Conservation (phyloP, 768 basidiomycete species). For the Amanita brunnescens region DNA sequence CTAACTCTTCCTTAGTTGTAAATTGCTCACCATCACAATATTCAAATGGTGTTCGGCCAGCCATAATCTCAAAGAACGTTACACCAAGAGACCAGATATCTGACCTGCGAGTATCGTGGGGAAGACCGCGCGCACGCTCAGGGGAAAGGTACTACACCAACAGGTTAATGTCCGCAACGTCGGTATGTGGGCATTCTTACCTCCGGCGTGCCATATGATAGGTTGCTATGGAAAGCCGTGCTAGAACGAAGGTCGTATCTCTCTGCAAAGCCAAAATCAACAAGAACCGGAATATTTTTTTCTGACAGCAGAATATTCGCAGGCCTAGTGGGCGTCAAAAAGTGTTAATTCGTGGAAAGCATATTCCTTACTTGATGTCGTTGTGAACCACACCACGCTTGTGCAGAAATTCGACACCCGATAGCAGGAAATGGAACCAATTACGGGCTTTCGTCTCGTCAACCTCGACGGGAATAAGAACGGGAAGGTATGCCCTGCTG, state of each 20-base stretch:
- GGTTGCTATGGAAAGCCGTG: slow-evolving; percentile 72
- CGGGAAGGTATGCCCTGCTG: slow-evolving; percentile 77
- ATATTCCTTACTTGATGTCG: slow-evolving; percentile 68
- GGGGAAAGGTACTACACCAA: slow-evolving; percentile 78
- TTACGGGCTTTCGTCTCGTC: slow-evolving; percentile 65
- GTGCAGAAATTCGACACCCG: slow-evolving; percentile 80
- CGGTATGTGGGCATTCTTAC: slow-evolving; percentile 26
- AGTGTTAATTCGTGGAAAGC: not conserved
- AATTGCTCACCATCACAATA: slow-evolving; percentile 73
- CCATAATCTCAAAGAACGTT: slow-evolving; percentile 90
- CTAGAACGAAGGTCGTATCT: slow-evolving; percentile 58
- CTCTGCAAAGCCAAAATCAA: slow-evolving; percentile 96
- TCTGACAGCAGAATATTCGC: slow-evolving; percentile 86
- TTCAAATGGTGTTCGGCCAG: slow-evolving; percentile 91
- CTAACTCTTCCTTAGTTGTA: slow-evolving; percentile 68
- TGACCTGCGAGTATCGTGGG: slow-evolving; percentile 90
- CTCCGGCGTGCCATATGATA: slow-evolving; percentile 89
- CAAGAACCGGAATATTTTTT: slow-evolving; percentile 75
- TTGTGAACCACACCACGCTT: slow-evolving; percentile 82
- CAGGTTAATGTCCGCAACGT: slow-evolving; percentile 5
- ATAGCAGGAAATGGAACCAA: slow-evolving; percentile 79
- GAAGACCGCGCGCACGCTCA: slow-evolving; percentile 78
- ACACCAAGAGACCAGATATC: slow-evolving; percentile 83
- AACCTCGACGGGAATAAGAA: slow-evolving; percentile 82
- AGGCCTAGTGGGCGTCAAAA: slow-evolving; percentile 44